These are phyloP conservation scores for Onygena corvina DNA, from an alignment of 2,329 filamentous ascomycete species.

Conservation along the genomic window DNA sequence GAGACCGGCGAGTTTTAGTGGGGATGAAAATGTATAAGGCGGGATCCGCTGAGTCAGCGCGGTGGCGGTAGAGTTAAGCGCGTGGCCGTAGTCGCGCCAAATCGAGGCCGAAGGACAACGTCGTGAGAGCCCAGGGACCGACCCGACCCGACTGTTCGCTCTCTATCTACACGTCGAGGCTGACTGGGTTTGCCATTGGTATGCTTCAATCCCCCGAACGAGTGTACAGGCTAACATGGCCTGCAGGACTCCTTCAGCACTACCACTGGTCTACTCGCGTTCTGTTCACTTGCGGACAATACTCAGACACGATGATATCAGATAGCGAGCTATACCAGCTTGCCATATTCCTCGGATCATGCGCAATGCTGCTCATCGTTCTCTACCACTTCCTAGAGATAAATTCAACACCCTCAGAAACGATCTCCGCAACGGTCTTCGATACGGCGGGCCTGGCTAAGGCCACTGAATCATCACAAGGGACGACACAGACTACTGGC, in stretches of 20 bases:
- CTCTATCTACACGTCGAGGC: too few relatives aligned
- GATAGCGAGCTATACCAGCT: slow-evolving; percentile 84
- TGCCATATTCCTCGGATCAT: slow-evolving; percentile 81
- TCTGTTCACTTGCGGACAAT: too few relatives aligned
- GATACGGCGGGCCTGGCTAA: not conserved
- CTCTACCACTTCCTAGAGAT: slow-evolving; percentile 94
- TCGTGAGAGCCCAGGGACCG: too few relatives aligned
- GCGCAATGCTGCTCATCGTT: slow-evolving; percentile 83
- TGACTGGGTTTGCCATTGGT: too few relatives aligned
- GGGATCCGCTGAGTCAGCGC: not conserved
- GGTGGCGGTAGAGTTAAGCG: not conserved
- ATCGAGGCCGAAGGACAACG: too few relatives aligned
- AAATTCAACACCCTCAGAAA: slow-evolving; percentile 52
- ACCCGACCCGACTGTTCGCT: too few relatives aligned
- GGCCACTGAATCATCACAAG: not conserved
- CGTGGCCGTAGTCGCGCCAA: not conserved
- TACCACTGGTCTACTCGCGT: too few relatives aligned
- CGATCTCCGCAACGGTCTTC: not conserved
- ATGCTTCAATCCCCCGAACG: too few relatives aligned
- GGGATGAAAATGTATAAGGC: not conserved
- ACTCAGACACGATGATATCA: slow-evolving; percentile 69
- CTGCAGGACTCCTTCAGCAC: too few relatives aligned
- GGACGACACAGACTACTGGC: not conserved
- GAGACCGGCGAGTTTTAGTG: slow-evolving; percentile 3
- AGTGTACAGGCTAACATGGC: too few relatives aligned